These are phyloP conservation scores for Cercospora canescens DNA, from an alignment of 2,329 filamentous ascomycete species.

Conservation along the genomic window DNA sequence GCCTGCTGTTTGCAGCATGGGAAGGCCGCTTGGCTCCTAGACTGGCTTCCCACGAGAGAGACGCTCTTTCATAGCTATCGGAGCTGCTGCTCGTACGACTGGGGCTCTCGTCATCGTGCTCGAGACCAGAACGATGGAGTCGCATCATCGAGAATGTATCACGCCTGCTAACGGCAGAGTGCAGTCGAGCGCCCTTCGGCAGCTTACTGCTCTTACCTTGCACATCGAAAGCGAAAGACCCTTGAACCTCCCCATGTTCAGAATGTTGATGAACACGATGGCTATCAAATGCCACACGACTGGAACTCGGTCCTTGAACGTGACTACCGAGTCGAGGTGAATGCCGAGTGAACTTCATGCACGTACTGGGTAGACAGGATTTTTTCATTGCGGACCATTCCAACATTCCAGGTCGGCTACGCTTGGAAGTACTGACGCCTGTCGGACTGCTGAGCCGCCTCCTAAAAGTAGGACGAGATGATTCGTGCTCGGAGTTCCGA, in stretches of 20 bases:
- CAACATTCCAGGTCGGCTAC: not conserved
- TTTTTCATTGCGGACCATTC: not conserved
- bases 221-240: not conserved
- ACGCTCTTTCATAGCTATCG: constrained; percentile 6
- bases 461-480: not conserved
- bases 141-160: not conserved
- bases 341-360: constrained; percentile 1
- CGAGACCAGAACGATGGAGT: not conserved
- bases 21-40: not conserved
- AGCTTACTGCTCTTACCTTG: not conserved
- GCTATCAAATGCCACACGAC: not conserved
- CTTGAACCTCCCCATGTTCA: not conserved
- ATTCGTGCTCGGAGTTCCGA: not conserved
- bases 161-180: not conserved
- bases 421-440: not conserved
- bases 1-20: not conserved
- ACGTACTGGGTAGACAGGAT: not conserved
- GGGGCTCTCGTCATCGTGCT: not conserved
- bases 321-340: not conserved
- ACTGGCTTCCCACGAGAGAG: constrained; percentile 1
- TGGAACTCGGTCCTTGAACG: not conserved
- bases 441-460: not conserved
- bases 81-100: constrained; percentile 4
- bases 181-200: not conserved
- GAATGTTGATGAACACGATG: not conserved